Evolutionary conservation across 2,329 filamentous ascomycete genomes (phyloP).

Genomic region (Fusarium irregulare): DNA sequence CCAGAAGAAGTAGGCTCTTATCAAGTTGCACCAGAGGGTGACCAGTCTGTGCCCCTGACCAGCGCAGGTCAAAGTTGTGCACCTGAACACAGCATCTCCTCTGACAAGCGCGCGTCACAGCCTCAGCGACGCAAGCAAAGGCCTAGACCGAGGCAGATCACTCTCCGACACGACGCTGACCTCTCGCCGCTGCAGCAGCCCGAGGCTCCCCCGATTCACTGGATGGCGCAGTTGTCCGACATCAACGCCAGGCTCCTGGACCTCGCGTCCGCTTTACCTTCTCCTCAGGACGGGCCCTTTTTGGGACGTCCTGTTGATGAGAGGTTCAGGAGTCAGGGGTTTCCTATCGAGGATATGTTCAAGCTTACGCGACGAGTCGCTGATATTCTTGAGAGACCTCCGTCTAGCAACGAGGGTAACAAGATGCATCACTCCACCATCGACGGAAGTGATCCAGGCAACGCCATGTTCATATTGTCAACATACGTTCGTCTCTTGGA

Average conservation of each 20-base stretch:
- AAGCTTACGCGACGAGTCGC: slow-evolving; percentile 53
- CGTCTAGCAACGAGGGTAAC: slow-evolving; percentile 13
- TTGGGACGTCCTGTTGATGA: slow-evolving; percentile 38
- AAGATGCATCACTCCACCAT: slow-evolving; percentile 31
- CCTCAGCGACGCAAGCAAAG: slow-evolving; percentile 40
- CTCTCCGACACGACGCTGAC: slow-evolving; percentile 43
- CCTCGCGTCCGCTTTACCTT: slow-evolving; percentile 51
- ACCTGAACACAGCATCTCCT: slow-evolving; percentile 41
- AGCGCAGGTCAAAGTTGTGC: slow-evolving; percentile 33
- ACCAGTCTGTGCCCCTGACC: slow-evolving; percentile 33
- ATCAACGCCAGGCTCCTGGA: slow-evolving; percentile 54
- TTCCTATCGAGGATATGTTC: slow-evolving; percentile 57
- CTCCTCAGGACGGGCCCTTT: slow-evolving; percentile 38
- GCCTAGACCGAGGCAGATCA: slow-evolving; percentile 50
- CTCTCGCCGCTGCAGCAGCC: slow-evolving; percentile 32
- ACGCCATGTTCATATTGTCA: slow-evolving; percentile 54
- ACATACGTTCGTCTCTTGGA: slow-evolving; percentile 55
- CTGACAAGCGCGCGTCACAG: slow-evolving; percentile 41
- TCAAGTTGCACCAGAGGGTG: slow-evolving; percentile 36
- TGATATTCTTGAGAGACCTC: slow-evolving; percentile 49
- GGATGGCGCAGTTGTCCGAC: slow-evolving; percentile 55
- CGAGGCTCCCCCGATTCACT: slow-evolving; percentile 46
- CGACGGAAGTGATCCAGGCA: slow-evolving; percentile 51
- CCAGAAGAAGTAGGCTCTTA: slow-evolving; percentile 12
- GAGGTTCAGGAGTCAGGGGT: slow-evolving; percentile 45